Percentiles rank a stretch among this genome's conserved stretches.
Evolutionary conservation across 1,139 yeast genomes (phyloP).

Genomic region (Geotrichum carabidarum): DNA sequence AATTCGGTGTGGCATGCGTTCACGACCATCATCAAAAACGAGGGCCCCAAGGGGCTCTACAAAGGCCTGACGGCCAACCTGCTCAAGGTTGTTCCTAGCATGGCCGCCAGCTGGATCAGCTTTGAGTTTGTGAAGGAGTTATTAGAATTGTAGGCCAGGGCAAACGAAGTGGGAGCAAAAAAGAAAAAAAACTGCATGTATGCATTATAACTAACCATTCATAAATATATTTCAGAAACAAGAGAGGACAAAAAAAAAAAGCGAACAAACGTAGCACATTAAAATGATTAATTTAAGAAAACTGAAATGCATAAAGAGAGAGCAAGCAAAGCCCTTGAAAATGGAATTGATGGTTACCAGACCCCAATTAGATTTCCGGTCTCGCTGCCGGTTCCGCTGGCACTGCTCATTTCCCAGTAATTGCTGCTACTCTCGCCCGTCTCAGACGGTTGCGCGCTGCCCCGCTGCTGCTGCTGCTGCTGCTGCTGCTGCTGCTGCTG

Average conservation of each 20-base stretch:
- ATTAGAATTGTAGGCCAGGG: constrained; percentile 18
- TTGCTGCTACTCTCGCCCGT: constrained; percentile 3
- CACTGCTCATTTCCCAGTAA: constrained; percentile 14
- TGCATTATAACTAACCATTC: neutral
- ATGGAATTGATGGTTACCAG: neutral
- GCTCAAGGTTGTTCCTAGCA: constrained; percentile 85
- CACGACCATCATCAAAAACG: constrained; percentile 56
- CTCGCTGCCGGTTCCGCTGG: constrained; percentile 13
- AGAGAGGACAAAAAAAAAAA: neutral
- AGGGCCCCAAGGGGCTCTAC: constrained; percentile 78
- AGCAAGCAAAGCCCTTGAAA: neutral
- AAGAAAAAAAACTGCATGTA: neutral
- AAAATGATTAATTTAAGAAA: neutral
- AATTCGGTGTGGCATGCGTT: constrained; percentile 68
- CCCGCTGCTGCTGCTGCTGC: neutral
- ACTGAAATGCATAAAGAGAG: neutral
- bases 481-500: too few species aligned
- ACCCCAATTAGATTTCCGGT: constrained; percentile 11
- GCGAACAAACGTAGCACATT: neutral
- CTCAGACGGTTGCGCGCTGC: neutral
- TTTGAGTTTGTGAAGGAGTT: constrained; percentile 61
- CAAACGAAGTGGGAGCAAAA: neutral
- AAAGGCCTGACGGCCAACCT: constrained; percentile 85
- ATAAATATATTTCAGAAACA: neutral
- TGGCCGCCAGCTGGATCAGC: constrained; percentile 92